A percentile compares a stretch with the other conserved stretches of the same genome.
These are phyloP conservation scores for Taphrina populina DNA, from an alignment of 1,139 yeast species.

Conservation along the genomic window DNA sequence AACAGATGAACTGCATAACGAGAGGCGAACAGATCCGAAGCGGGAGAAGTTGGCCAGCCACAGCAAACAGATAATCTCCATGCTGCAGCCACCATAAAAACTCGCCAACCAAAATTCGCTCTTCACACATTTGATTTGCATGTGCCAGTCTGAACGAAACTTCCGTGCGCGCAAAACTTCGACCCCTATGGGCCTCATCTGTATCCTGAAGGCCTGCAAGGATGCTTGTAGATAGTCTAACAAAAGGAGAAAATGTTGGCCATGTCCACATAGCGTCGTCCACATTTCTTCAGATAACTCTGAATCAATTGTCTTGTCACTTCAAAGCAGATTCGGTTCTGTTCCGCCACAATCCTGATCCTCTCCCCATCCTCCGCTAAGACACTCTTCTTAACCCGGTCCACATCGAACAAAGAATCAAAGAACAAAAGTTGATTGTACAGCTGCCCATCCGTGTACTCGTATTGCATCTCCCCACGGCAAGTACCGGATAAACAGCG, in stretches of 20 bases:
- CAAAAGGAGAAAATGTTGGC: slow-evolving; percentile 58
- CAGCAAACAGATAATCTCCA: no score
- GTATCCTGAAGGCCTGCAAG: no score
- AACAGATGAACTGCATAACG: no score
- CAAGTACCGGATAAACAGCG: slow-evolving; percentile 56
- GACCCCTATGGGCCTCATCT: no score
- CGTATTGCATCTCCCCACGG: slow-evolving; percentile 66
- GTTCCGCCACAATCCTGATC: slow-evolving; percentile 58
- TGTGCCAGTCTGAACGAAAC: no score
- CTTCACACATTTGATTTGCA: no score
- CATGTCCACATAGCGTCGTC: slow-evolving; percentile 89
- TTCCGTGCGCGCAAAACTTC: no score
- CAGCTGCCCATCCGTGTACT: slow-evolving; percentile 72
- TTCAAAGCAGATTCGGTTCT: slow-evolving; percentile 66
- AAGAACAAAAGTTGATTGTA: slow-evolving; percentile 77
- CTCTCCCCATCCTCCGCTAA: slow-evolving; percentile 15
- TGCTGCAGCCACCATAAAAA: no score
- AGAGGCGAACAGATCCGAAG: no score
- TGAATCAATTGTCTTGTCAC: slow-evolving; percentile 61
- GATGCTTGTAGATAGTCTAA: no score
- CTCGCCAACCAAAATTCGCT: no score
- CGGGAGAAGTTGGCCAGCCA: no score
- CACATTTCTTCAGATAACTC: slow-evolving; percentile 77
- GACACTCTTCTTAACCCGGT: slow-evolving; percentile 57
- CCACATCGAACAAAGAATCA: slow-evolving; percentile 75